Evolutionary conservation across 495 filamentous ascomycete genomes (phyloP).

Genomic region (Jackrogersella minutella): DNA sequence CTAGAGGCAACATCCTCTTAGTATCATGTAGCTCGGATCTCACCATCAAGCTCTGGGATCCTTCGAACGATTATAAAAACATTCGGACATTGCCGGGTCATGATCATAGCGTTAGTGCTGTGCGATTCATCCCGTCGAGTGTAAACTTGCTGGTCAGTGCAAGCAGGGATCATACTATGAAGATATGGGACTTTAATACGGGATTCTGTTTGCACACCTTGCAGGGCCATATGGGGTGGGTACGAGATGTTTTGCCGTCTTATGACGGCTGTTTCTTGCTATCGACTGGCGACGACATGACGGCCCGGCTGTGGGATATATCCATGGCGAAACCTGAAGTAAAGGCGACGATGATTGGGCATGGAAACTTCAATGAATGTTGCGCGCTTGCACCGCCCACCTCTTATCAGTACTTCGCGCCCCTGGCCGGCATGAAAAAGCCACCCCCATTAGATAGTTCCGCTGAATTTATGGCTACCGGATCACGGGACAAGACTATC

Average conservation of each 20-base stretch:
- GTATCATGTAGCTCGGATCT: slow-evolving; percentile 90
- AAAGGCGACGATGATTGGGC: slow-evolving; percentile 83
- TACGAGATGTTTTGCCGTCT: slow-evolving; percentile 83
- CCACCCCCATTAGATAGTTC: slow-evolving; percentile 74
- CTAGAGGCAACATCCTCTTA: slow-evolving; percentile 83
- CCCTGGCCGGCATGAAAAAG: slow-evolving; percentile 85
- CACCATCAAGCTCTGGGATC: slow-evolving; percentile 97
- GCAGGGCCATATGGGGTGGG: slow-evolving; percentile 85
- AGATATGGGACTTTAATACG: slow-evolving; percentile 92
- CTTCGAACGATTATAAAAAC: slow-evolving; percentile 92
- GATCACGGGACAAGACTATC: slow-evolving; percentile 89
- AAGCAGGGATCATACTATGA: slow-evolving; percentile 82
- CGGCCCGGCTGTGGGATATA: slow-evolving; percentile 85
- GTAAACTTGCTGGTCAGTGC: slow-evolving; percentile 83
- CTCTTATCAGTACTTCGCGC: slow-evolving; percentile 76
- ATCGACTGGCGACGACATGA: slow-evolving; percentile 82
- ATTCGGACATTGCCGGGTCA: slow-evolving; percentile 92
- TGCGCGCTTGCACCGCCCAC: slow-evolving; percentile 86
- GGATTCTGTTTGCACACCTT: slow-evolving; percentile 91
- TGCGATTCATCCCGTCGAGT: slow-evolving; percentile 88
- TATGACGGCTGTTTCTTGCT: slow-evolving; percentile 84
- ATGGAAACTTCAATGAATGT: slow-evolving; percentile 91
- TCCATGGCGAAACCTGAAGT: slow-evolving; percentile 71
- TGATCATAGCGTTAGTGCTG: slow-evolving; percentile 87
- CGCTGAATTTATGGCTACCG: slow-evolving; percentile 91